These are phyloP conservation scores for Remersonia thermophila DNA, from an alignment of 2,329 filamentous ascomycete genomes.

Conservation along the genomic window DNA sequence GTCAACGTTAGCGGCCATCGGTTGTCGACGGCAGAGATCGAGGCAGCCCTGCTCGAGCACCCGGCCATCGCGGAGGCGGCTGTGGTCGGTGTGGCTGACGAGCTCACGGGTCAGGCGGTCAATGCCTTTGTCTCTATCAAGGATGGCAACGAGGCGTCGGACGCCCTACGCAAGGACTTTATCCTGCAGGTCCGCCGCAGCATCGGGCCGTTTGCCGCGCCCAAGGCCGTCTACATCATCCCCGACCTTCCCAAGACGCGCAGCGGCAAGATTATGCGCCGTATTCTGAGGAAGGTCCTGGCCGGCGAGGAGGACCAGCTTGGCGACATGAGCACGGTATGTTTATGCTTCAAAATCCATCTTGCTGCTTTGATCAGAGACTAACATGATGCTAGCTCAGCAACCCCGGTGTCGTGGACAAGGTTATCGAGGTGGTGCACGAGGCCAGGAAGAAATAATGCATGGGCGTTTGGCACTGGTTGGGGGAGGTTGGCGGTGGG, in stretches of 20 bases:
- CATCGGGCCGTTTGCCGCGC: slow-evolving; percentile 93
- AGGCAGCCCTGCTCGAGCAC: slow-evolving; percentile 92
- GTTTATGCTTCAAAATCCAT: slow-evolving; percentile 24
- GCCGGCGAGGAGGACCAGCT: slow-evolving; percentile 95
- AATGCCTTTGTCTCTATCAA: slow-evolving; percentile 94
- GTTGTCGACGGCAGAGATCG: slow-evolving; percentile 93
- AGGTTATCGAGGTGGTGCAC: slow-evolving; percentile 76
- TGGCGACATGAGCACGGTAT: slow-evolving; percentile 81
- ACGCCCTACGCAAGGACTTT: slow-evolving; percentile 83
- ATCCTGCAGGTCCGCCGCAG: slow-evolving; percentile 92
- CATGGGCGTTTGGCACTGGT: not conserved
- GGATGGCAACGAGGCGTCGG: slow-evolving; percentile 61
- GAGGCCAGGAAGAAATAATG: slow-evolving; percentile 40
- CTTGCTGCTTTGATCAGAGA: slow-evolving; percentile 3
- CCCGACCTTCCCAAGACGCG: slow-evolving; percentile 94
- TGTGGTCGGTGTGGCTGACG: slow-evolving; percentile 84
- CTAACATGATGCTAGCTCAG: slow-evolving; percentile 51
- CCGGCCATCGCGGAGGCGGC: slow-evolving; percentile 82
- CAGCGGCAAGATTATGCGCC: slow-evolving; percentile 97
- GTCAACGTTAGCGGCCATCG: slow-evolving; percentile 96
- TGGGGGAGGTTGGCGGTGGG: not conserved
- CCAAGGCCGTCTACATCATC: slow-evolving; percentile 84
- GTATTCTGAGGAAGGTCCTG: slow-evolving; percentile 92
- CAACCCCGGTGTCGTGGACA: slow-evolving; percentile 77
- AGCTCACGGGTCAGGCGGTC: slow-evolving; percentile 92